phyloP scores from a whole-genome alignment of 129 eudicot species.

The Escallonia rubra region DNA sequence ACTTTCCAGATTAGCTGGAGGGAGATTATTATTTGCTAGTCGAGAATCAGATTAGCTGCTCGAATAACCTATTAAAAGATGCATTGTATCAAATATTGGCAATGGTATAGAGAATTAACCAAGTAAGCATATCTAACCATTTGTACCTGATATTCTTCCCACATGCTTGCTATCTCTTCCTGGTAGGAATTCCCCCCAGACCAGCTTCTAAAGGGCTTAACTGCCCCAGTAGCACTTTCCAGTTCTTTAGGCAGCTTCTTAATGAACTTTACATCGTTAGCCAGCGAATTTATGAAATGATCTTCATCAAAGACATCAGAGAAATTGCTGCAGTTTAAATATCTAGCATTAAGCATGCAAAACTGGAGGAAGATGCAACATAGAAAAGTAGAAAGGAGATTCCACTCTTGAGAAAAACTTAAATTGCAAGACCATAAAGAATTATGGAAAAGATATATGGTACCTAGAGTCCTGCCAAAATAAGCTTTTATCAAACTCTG shows the following conservation, averaged over 20 bases:
- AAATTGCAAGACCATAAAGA: too few relatives aligned
- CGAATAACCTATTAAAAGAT: constrained; percentile 66
- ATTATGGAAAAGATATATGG: background rate
- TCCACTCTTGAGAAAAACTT: too few relatives aligned
- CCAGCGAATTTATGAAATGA: constrained; percentile 70
- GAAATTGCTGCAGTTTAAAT: constrained; percentile 75
- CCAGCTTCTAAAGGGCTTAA: constrained; percentile 94
- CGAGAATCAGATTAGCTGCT: constrained; percentile 97
- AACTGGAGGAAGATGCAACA: too few relatives aligned
- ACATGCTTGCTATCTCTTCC: constrained; percentile 77
- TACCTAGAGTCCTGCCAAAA: constrained; percentile 97
- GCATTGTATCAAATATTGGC: background rate
- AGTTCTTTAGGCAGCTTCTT: constrained; percentile 78
- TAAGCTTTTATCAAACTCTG: constrained; percentile 90
- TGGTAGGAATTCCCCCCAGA: constrained; percentile 83
- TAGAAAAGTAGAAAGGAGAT: too few relatives aligned
- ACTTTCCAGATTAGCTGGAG: constrained; percentile 94
- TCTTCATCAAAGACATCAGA: constrained; percentile 90
- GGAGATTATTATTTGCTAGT: constrained; percentile 88
- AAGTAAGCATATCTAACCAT: background rate
- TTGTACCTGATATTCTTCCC: constrained; percentile 82
- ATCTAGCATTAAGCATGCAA: constrained; percentile 7
- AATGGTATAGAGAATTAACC: background rate
- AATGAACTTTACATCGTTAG: constrained; percentile 63
- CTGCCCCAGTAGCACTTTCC: constrained; percentile 72